Percentiles rank a stretch among this genome's conserved stretches.
phyloP scores from a whole-genome alignment of 2,329 filamentous ascomycete genomes.

The Curvularia lunata region DNA sequence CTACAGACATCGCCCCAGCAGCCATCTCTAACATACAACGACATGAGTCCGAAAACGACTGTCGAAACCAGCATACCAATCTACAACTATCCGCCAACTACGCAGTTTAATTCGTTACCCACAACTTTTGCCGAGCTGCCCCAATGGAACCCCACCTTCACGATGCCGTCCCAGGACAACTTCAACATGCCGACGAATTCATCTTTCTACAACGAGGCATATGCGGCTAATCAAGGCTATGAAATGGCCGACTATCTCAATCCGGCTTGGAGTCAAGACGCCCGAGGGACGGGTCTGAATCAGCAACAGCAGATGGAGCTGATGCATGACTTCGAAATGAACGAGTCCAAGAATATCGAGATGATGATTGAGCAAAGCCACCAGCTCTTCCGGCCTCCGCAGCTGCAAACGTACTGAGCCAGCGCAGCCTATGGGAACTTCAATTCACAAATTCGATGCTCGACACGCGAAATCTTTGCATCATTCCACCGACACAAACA shows the following conservation, averaged over 20 bases:
- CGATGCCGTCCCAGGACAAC: conserved; percentile 41
- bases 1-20: conserved; percentile 39
- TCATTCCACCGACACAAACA: background rate
- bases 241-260: conserved; percentile 54
- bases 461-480: background rate
- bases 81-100: conserved; percentile 37
- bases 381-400: conserved; percentile 43
- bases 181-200: conserved; percentile 38
- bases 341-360: conserved; percentile 50
- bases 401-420: conserved; percentile 38
- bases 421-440: background rate
- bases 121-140: conserved; percentile 48
- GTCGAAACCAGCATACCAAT: conserved; percentile 38
- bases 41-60: conserved; percentile 40
- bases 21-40: conserved; percentile 31
- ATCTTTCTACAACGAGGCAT: conserved; percentile 42
- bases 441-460: background rate
- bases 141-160: conserved; percentile 47
- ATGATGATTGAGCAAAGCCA: conserved; percentile 52
- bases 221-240: conserved; percentile 45
- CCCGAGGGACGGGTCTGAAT: conserved; percentile 61
- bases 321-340: conserved; percentile 76
- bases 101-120: conserved; percentile 43
- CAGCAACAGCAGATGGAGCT: conserved; percentile 83
- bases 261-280: conserved; percentile 63